Conservation (phyloP, 2,329 filamentous ascomycete genomes). For the Orbilia oligospora region DNA sequence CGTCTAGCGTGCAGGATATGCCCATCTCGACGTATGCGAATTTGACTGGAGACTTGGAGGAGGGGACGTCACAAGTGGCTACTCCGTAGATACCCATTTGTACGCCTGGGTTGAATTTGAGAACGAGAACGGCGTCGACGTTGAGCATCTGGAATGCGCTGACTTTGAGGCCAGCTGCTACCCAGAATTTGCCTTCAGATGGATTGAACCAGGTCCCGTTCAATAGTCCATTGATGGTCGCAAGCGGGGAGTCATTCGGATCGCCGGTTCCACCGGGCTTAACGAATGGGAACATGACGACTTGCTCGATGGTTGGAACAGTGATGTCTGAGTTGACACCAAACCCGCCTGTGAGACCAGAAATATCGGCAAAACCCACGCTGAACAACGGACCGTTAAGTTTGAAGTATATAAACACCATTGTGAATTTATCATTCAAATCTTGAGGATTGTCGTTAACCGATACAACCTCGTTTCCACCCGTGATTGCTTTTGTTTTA, state of each 20-base stretch:
- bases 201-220: constrained; percentile 65
- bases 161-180: constrained; percentile 67
- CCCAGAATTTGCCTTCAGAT: constrained; percentile 66
- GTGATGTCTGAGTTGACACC: constrained; percentile 67
- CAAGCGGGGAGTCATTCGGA: neutral
- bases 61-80: constrained; percentile 65
- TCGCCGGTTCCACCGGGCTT: neutral
- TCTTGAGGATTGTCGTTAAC: constrained; percentile 2
- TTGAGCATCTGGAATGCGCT: constrained; percentile 67
- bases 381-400: constrained; percentile 67
- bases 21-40: constrained; percentile 68
- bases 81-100: constrained; percentile 66
- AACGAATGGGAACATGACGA: constrained; percentile 66
- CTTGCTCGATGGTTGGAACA: constrained; percentile 64
- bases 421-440: constrained; percentile 62
- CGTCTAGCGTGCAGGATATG: constrained; percentile 66
- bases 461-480: neutral
- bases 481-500: neutral
- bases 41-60: constrained; percentile 37
- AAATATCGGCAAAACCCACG: constrained; percentile 67
- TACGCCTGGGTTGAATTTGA: constrained; percentile 65
- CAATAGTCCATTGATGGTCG: constrained; percentile 58
- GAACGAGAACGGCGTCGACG: constrained; percentile 66
- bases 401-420: constrained; percentile 67
- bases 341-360: constrained; percentile 64